Evolutionary conservation across 768 basidiomycete species (phyloP).

Genomic region (Leccinum sublutescens): DNA sequence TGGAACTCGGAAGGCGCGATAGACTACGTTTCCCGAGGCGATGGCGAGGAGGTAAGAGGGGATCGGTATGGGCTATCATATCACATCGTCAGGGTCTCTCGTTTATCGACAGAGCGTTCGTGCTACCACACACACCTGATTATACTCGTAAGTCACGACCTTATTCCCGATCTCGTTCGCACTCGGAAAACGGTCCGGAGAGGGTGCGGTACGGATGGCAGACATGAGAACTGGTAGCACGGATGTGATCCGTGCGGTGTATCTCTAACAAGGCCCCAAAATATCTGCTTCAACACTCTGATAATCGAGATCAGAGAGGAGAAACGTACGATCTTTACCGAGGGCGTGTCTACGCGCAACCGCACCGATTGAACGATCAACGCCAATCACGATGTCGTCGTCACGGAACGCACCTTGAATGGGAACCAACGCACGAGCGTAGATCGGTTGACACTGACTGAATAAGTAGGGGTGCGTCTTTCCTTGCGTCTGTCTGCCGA

Average conservation of each 20-base stretch:
- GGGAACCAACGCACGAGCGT: conserved; percentile 76
- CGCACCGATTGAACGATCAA: background rate
- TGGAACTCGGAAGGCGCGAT: conserved; percentile 58
- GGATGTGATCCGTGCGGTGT: conserved; percentile 70
- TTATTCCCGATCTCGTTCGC: conserved; percentile 71
- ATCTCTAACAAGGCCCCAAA: conserved; percentile 47
- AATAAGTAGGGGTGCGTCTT: conserved; percentile 86
- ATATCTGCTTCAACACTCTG: background rate
- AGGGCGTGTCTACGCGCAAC: conserved; percentile 65
- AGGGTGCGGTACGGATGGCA: conserved; percentile 77
- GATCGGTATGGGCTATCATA: conserved; percentile 66
- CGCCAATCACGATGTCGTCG: background rate
- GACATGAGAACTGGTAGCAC: conserved; percentile 82
- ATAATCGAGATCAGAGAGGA: background rate
- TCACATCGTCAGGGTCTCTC: background rate
- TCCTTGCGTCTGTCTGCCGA: conserved; percentile 78
- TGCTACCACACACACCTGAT: conserved; percentile 52
- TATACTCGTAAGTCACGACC: conserved; percentile 67
- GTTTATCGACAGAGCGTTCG: background rate
- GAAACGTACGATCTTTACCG: conserved; percentile 71
- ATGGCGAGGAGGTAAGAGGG: conserved; percentile 90
- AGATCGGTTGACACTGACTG: conserved; percentile 92
- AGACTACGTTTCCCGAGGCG: conserved; percentile 79
- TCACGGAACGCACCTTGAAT: conserved; percentile 56
- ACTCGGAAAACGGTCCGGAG: conserved; percentile 62